Percentiles rank a stretch among this genome's conserved stretches.
phyloP scores from a whole-genome alignment of 2,329 filamentous ascomycete genomes.

The Pestalotiopsis sp. region DNA sequence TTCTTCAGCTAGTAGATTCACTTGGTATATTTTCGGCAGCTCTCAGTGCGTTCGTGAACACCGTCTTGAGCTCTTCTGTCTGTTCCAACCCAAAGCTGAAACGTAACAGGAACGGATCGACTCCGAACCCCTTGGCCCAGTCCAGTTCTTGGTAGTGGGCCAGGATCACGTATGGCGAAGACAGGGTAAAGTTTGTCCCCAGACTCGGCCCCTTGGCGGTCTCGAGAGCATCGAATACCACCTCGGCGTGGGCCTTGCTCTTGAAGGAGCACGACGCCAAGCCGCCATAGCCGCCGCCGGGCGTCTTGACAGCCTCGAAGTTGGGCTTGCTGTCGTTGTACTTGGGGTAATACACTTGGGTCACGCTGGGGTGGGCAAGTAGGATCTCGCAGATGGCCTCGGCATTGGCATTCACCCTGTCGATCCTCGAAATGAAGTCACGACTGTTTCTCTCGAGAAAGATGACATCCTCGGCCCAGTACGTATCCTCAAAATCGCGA shows the following conservation, averaged over 20 bases:
- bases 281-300: constrained; percentile 84
- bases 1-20: background rate
- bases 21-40: constrained; percentile 45
- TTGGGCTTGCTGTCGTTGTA: constrained; percentile 67
- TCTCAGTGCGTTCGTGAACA: constrained; percentile 71
- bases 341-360: constrained; percentile 86
- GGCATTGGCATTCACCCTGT: constrained; percentile 82
- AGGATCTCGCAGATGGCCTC: constrained; percentile 81
- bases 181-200: constrained; percentile 94
- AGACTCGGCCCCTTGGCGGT: constrained; percentile 93
- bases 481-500: constrained; percentile 79
- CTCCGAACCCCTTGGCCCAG: constrained; percentile 85
- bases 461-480: constrained; percentile 92
- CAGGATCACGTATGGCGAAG: constrained; percentile 86
- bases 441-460: constrained; percentile 97
- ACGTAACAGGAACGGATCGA: constrained; percentile 78
- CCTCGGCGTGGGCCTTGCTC: constrained; percentile 68
- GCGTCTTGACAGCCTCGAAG: constrained; percentile 79
- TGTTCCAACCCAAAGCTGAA: constrained; percentile 92
- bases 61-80: constrained; percentile 61
- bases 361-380: constrained; percentile 63
- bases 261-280: constrained; percentile 84
- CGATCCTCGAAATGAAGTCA: constrained; percentile 82
- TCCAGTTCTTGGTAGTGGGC: constrained; percentile 90
- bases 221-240: constrained; percentile 84